A percentile compares a stretch with the other conserved stretches of the same genome.
Conservation (phyloP, 2,329 filamentous ascomycete genomes). For the Aspergillus sp. region DNA sequence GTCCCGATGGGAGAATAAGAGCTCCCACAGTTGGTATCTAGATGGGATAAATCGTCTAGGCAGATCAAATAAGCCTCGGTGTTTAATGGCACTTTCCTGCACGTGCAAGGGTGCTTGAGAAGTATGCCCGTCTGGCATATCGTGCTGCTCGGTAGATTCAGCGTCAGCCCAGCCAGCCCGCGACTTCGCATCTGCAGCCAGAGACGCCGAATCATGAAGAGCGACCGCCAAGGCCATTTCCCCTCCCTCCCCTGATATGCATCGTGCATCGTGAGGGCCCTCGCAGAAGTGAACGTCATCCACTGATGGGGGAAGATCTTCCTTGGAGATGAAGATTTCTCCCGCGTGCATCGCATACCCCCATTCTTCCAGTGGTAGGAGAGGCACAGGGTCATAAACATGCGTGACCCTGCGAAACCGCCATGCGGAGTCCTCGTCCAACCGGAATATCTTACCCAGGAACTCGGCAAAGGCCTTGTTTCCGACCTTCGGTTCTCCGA, state of each 20-base stretch:
- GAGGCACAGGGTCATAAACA: constrained; percentile 79
- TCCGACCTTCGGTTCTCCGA: constrained; percentile 76
- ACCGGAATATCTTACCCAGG: constrained; percentile 56
- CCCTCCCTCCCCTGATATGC: constrained; percentile 65
- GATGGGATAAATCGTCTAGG: constrained; percentile 36
- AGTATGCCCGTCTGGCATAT: constrained; percentile 3
- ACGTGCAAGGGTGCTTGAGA: background rate
- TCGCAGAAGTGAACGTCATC: constrained; percentile 70
- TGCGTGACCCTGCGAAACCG: constrained; percentile 81
- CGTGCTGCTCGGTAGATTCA: background rate
- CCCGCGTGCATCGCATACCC: constrained; percentile 82
- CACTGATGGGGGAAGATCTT: constrained; percentile 65
- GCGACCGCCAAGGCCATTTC: constrained; percentile 12
- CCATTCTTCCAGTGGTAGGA: constrained; percentile 85
- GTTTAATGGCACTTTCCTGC: background rate
- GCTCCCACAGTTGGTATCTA: constrained; percentile 79
- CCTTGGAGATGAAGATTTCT: constrained; percentile 81
- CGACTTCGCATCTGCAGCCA: background rate
- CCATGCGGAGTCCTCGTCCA: constrained; percentile 22
- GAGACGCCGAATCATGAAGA: constrained; percentile 5
- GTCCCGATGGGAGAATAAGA: constrained; percentile 91
- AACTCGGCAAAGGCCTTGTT: constrained; percentile 57
- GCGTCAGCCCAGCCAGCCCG: background rate
- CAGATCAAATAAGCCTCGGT: constrained; percentile 9
- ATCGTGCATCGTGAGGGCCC: constrained; percentile 70